A percentile compares a stretch with the other conserved stretches of the same genome.
These are phyloP conservation scores for Penicillium cataractarum DNA, from an alignment of 495 filamentous ascomycete genomes.

Conservation along the genomic window DNA sequence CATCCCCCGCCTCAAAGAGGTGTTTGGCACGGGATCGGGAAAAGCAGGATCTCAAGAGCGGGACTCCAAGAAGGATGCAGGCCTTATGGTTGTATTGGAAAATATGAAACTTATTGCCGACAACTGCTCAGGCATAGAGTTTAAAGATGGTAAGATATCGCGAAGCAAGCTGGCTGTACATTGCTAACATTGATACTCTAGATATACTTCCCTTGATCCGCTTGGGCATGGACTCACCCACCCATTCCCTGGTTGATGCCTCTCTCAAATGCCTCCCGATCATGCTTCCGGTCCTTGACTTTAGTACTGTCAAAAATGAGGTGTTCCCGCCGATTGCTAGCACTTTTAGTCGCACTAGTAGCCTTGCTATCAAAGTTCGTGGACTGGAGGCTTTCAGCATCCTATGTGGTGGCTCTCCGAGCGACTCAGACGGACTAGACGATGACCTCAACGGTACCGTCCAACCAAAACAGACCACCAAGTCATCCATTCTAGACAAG, in stretches of 20 bases:
- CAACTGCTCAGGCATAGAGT: conserved; percentile 86
- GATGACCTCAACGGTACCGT: conserved; percentile 76
- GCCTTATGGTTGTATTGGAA: conserved; percentile 85
- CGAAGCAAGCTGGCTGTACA: background rate
- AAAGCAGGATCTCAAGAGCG: conserved; percentile 61
- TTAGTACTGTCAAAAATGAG: conserved; percentile 93
- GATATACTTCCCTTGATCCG: conserved; percentile 86
- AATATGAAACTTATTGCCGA: conserved; percentile 73
- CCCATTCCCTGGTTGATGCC: conserved; percentile 84
- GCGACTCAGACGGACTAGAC: conserved; percentile 41
- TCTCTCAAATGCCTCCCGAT: conserved; percentile 72
- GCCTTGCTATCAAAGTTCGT: conserved; percentile 89
- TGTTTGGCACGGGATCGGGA: conserved; percentile 63
- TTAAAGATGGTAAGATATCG: conserved; percentile 76
- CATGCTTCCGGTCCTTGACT: conserved; percentile 83
- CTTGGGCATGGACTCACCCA: conserved; percentile 81
- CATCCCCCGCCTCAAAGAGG: conserved; percentile 79
- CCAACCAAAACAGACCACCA: conserved; percentile 52
- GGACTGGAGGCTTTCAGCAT: conserved; percentile 87
- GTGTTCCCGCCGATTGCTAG: conserved; percentile 87
- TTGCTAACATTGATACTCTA: conserved; percentile 31
- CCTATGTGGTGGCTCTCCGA: conserved; percentile 74
- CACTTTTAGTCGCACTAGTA: conserved; percentile 90
- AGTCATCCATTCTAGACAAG: conserved; percentile 85
- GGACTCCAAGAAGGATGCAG: conserved; percentile 83